A percentile compares a stretch with the other conserved stretches of the same genome.
Conservation (phyloP, 2,329 filamentous ascomycete genomes). For the Ophiostoma ulmi region DNA sequence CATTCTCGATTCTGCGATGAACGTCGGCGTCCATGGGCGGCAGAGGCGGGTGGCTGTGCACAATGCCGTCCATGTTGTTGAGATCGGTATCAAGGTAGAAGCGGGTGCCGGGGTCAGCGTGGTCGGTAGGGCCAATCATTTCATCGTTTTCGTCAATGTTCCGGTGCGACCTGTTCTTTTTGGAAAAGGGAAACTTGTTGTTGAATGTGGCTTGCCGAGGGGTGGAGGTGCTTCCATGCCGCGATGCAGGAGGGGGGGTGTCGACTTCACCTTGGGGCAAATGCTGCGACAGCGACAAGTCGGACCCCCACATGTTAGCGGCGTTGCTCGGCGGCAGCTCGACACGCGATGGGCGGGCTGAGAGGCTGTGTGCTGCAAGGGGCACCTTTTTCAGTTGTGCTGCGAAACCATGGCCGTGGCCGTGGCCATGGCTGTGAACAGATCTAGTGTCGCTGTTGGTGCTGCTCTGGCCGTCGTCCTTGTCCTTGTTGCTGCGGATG, state of each 20-base stretch:
- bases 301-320: constrained; percentile 26
- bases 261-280: constrained; percentile 34
- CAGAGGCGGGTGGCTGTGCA: constrained; percentile 64
- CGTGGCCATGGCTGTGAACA: not conserved
- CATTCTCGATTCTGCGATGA: constrained; percentile 41
- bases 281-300: constrained; percentile 28
- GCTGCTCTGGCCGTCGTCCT: constrained; percentile 38
- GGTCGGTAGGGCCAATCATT: constrained; percentile 56
- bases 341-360: constrained; percentile 45
- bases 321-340: constrained; percentile 37
- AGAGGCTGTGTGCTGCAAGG: constrained; percentile 50
- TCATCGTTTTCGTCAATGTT: constrained; percentile 52
- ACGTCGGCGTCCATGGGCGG: constrained; percentile 62
- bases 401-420: constrained; percentile 14
- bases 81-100: constrained; percentile 85
- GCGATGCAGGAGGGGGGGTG: constrained; percentile 16
- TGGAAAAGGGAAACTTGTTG: constrained; percentile 59
- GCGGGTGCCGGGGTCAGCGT: constrained; percentile 48
- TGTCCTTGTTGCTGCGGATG: constrained; percentile 55
- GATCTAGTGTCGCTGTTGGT: not conserved
- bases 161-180: constrained; percentile 47
- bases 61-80: constrained; percentile 84
- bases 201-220: constrained; percentile 52
- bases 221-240: constrained; percentile 29
- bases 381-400: constrained; percentile 47